phyloP scores from a whole-genome alignment of 495 filamentous ascomycete species.

The Trichoderma erinaceum region DNA sequence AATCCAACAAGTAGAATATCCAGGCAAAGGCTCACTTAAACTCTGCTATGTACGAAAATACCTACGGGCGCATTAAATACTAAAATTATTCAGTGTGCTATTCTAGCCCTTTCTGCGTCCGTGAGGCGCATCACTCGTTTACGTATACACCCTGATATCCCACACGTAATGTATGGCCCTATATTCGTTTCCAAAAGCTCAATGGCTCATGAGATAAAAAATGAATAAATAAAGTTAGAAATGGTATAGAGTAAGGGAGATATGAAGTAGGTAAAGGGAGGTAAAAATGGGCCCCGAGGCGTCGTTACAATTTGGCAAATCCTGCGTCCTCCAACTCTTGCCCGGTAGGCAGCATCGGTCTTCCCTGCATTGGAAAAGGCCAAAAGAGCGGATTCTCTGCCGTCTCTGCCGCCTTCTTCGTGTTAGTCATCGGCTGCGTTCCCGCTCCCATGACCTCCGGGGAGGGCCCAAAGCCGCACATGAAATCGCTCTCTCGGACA shows the following conservation, averaged over 20 bases:
- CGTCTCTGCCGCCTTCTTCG: conserved; percentile 20
- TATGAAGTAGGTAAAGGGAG: no score
- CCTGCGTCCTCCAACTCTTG: conserved; percentile 40
- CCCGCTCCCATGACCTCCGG: conserved; percentile 1
- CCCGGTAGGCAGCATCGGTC: conserved; percentile 43
- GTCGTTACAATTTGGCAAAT: conserved; percentile 29
- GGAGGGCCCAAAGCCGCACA: conserved; percentile 28
- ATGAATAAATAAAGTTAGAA: no score
- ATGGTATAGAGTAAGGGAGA: no score
- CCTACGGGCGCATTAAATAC: not conserved
- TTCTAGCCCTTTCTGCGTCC: not conserved
- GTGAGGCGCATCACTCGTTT: conserved; percentile 9
- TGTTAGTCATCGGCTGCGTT: conserved; percentile 12
- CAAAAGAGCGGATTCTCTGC: conserved; percentile 46
- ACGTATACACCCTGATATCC: not conserved
- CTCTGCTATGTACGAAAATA: not conserved
- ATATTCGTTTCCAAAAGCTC: no score
- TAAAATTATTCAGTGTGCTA: not conserved
- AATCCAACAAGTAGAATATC: no score
- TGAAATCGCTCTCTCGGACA: conserved; percentile 36
- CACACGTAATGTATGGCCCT: not conserved
- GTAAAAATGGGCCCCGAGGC: not conserved
- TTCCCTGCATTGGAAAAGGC: conserved; percentile 50
- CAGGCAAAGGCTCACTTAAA: no score
- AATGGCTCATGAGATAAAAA: no score